Evolutionary conservation across 1,139 yeast species (phyloP).

Genomic region (Sugiyamaella xylanicola): DNA sequence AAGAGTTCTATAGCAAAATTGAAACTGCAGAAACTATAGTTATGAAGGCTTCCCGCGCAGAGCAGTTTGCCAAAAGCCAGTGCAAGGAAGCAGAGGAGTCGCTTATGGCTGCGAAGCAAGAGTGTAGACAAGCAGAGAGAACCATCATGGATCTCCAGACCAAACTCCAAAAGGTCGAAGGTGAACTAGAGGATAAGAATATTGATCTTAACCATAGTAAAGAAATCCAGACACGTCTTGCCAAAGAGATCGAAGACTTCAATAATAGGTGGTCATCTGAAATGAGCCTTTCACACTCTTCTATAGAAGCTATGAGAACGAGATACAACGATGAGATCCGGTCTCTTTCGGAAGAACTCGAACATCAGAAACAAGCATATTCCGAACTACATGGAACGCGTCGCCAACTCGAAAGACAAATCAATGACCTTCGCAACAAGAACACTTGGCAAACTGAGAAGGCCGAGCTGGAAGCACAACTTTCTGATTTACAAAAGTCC

Average conservation of each 20-base stretch:
- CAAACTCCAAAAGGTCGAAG: constrained; percentile 58
- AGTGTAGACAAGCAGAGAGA: constrained; percentile 60
- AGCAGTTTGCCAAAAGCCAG: constrained; percentile 58
- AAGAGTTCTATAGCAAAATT: constrained; percentile 70
- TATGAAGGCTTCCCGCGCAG: constrained; percentile 61
- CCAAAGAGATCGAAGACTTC: constrained; percentile 52
- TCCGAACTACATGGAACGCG: constrained; percentile 58
- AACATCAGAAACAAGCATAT: constrained; percentile 53
- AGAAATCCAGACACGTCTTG: constrained; percentile 47
- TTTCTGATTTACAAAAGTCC: constrained; percentile 53
- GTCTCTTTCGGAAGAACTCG: constrained; percentile 59
- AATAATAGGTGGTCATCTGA: constrained; percentile 37
- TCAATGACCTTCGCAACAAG: constrained; percentile 27
- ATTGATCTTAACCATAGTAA: constrained; percentile 57
- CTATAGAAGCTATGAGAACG: constrained; percentile 42
- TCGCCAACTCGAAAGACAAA: constrained; percentile 47
- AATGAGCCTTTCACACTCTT: constrained; percentile 31
- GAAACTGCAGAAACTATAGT: constrained; percentile 81
- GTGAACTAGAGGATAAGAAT: constrained; percentile 58
- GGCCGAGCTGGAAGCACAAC: constrained; percentile 55
- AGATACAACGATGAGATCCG: constrained; percentile 59
- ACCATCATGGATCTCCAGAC: constrained; percentile 59
- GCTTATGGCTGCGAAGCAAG: constrained; percentile 57
- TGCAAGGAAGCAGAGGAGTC: constrained; percentile 57
- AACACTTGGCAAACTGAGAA: constrained; percentile 47